Evolutionary conservation across 345 rosid species (phyloP).

Genomic region (Streptanthus diversifolius): DNA sequence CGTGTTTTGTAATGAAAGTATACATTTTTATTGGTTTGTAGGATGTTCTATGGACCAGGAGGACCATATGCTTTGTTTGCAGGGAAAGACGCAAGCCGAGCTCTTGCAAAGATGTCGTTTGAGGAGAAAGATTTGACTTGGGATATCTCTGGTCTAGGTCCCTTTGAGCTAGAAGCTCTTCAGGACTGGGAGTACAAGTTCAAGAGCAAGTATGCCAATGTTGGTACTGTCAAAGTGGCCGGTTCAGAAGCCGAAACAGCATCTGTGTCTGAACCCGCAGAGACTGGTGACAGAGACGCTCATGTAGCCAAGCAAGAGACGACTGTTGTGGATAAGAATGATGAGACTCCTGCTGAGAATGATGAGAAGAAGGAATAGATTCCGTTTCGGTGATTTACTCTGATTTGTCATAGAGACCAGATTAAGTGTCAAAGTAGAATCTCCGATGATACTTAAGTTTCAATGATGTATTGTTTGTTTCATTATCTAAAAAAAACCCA

Average conservation of each 20-base stretch:
- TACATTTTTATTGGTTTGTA: conserved; percentile 31
- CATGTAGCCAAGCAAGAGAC: conserved; percentile 7
- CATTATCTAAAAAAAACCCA: not conserved
- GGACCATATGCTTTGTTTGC: conserved; percentile 97
- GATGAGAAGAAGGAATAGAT: conserved; percentile 21
- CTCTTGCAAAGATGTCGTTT: conserved; percentile 99
- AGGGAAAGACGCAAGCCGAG: conserved; percentile 95
- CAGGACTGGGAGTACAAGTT: conserved; percentile 99
- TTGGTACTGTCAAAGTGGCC: conserved; percentile 62
- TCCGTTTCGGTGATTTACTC: not conserved
- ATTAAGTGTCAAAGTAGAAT: conserved; percentile 1
- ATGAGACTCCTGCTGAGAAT: conserved; percentile 13
- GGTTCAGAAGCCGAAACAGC: conserved; percentile 47
- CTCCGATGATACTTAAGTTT: not conserved
- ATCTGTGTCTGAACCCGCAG: conserved; percentile 39
- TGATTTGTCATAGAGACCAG: conserved; percentile 14
- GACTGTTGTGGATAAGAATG: conserved; percentile 8
- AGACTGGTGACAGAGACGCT: conserved; percentile 36
- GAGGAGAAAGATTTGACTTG: conserved; percentile 89
- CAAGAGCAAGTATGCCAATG: conserved; percentile 93
- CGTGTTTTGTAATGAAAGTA: not conserved
- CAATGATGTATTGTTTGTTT: conserved; percentile 16
- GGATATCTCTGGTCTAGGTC: conserved; percentile 92
- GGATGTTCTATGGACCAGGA: conserved; percentile 99
- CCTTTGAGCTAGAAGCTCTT: conserved; percentile 91